These are phyloP conservation scores for Grosmannia penicillata DNA, from an alignment of 2,329 filamentous ascomycete species.

Conservation along the genomic window DNA sequence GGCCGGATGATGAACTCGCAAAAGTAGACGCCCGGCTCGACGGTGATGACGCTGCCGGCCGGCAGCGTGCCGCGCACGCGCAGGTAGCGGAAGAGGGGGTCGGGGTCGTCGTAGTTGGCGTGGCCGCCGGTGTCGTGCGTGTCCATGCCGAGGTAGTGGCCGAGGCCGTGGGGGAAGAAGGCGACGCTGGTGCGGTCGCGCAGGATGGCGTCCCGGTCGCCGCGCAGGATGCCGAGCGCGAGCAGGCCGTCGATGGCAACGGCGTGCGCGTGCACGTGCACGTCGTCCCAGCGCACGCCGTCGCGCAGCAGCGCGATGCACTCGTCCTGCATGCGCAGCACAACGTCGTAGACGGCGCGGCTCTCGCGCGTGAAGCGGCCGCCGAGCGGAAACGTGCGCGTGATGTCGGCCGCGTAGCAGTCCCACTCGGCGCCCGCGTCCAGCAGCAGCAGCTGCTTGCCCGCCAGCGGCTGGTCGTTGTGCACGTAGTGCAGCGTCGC, in stretches of 20 bases:
- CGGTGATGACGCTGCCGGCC: constrained; percentile 73
- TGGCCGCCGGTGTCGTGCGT: constrained; percentile 78
- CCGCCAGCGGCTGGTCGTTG: constrained; percentile 54
- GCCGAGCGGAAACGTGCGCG: constrained; percentile 71
- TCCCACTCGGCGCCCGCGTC: constrained; percentile 71
- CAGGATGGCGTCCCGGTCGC: constrained; percentile 57
- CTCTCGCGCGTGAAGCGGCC: constrained; percentile 57
- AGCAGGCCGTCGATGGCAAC: constrained; percentile 71
- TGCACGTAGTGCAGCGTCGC: constrained; percentile 80
- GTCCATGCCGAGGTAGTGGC: constrained; percentile 85
- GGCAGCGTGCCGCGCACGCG: constrained; percentile 63
- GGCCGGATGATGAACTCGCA: constrained; percentile 78
- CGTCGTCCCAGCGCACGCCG: constrained; percentile 65
- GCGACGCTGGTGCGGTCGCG: constrained; percentile 67
- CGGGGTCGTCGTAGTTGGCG: constrained; percentile 62
- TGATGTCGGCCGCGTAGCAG: constrained; percentile 62
- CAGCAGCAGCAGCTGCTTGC: constrained; percentile 66
- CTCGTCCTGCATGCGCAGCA: constrained; percentile 73
- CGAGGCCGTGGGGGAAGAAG: constrained; percentile 84
- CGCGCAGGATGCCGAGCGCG: constrained; percentile 57
- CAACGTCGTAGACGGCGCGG: constrained; percentile 65
- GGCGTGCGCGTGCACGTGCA: constrained; percentile 66
- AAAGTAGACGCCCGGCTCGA: constrained; percentile 91
- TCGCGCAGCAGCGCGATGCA: constrained; percentile 59
- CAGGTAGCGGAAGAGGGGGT: constrained; percentile 77